These are phyloP conservation scores for Cinchona pubescens DNA, from an alignment of 257 asterid species.

Conservation along the genomic window DNA sequence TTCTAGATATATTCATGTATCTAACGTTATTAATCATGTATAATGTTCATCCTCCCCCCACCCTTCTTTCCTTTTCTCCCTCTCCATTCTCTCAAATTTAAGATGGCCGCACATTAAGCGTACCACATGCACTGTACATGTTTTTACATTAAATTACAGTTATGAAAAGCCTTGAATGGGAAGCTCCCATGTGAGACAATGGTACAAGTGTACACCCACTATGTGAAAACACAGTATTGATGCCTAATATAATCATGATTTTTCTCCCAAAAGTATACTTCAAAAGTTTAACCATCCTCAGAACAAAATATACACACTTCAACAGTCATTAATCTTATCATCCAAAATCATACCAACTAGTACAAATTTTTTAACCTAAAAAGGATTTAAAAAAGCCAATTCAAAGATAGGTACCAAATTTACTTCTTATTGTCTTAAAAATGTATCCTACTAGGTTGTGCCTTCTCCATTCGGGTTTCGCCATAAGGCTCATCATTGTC, in stretches of 20 bases:
- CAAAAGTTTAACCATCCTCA: neutral
- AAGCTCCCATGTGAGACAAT: neutral
- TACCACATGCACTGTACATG: too few relatives aligned
- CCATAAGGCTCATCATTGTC: slow-evolving; percentile 74
- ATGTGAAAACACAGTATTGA: neutral
- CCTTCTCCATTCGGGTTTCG: slow-evolving; percentile 83
- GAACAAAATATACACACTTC: neutral
- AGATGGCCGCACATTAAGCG: too few relatives aligned
- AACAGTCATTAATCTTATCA: neutral
- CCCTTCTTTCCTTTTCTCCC: too few relatives aligned
- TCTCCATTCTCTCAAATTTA: too few relatives aligned
- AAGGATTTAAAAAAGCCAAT: neutral
- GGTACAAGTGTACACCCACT: too few relatives aligned
- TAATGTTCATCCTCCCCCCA: too few relatives aligned
- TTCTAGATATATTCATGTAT: too few relatives aligned
- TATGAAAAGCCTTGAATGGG: neutral
- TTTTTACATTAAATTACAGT: neutral
- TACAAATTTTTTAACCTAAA: neutral
- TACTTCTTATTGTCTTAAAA: slow-evolving; percentile 33
- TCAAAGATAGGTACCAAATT: neutral
- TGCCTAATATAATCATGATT: neutral
- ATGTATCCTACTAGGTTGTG: slow-evolving; percentile 77
- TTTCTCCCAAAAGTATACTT: neutral
- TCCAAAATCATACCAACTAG: neutral
- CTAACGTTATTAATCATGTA: too few relatives aligned